phyloP scores from a whole-genome alignment of 805 yeast genomes.

The Pichia manshurica region DNA sequence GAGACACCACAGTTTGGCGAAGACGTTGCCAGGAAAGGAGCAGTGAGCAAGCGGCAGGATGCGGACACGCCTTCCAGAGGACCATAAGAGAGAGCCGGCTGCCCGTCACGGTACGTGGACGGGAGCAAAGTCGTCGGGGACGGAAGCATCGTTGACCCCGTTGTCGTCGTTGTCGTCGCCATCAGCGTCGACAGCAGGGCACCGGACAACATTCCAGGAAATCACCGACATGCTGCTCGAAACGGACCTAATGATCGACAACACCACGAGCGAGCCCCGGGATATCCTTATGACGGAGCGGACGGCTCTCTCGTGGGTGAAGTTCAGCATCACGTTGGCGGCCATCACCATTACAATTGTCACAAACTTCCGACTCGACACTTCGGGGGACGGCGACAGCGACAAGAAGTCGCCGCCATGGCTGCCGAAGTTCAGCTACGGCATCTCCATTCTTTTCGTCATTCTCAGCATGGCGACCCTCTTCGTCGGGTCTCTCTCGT shows the following conservation, averaged over 20 bases:
- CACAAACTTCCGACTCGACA: constrained; percentile 39
- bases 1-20: too few species aligned
- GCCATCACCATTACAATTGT: constrained; percentile 43
- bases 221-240: constrained; percentile 12
- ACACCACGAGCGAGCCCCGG: constrained; percentile 45
- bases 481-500: constrained; percentile 36
- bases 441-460: constrained; percentile 31
- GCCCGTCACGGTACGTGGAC: too few species aligned
- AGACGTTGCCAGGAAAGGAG: too few species aligned
- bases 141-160: too few species aligned
- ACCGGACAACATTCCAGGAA: background rate
- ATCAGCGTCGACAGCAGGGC: too few species aligned
- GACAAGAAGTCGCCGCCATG: constrained; percentile 6
- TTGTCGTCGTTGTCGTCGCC: too few species aligned
- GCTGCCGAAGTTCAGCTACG: constrained; percentile 17
- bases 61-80: too few species aligned
- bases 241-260: constrained; percentile 27
- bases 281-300: constrained; percentile 51
- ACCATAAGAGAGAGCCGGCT: too few species aligned
- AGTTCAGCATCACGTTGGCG: constrained; percentile 40
- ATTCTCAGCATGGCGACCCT: constrained; percentile 35
- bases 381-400: constrained; percentile 22
- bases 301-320: constrained; percentile 44
- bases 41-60: too few species aligned
- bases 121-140: too few species aligned